Base-by-base conservation (phyloP, 148 eudicot species). In the Drosera capensis region DNA sequence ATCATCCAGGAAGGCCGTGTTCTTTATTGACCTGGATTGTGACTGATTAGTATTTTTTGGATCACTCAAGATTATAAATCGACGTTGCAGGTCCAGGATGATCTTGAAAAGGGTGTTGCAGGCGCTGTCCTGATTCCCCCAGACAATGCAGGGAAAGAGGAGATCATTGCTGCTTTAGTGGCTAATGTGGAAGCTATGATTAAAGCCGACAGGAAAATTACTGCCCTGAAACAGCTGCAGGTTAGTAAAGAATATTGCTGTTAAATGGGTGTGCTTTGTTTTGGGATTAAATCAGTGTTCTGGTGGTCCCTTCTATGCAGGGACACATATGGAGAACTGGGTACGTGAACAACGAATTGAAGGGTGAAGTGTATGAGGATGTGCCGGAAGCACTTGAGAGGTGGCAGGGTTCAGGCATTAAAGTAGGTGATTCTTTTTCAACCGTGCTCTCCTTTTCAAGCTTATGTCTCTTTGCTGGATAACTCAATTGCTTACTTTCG, bases 281-380 rank as follows among this genome's bases (percentile, higher is more conserved):
- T 1, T 39, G 43, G 43, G 18, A 39, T 39, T n/a, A 39, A 17
- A n/a, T 28, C 11, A 5, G 5, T 17, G 17, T 39, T 14, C 17
- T 19, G 45, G 45, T 4, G 18, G 20, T 41, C 14, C 20, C 7
- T 43, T 42, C 25, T 28, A 20, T 62, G 5, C 65, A 90, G 97
- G 97, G 97, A 60, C 97, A 80, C 55, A 84, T 84, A 40, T 90
- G 97, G 97, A 63, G 64, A 58, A 84, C 95, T 38, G 97, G 97
- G 45, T 90, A 70, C 54, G 52, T 77, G 61, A 84, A 66, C 21
- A 63, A 66, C 16, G 97, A 90, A 53, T 57, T 90, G 30, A 45
- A 78, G 57, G 81, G 77, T 25, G 59, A 71, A 38, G 93, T 90
- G 46, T 90, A 72, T 52, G 93, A 84, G 24, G 97, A 90, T 67